Percentiles rank a stretch among this genome's conserved stretches.
Evolutionary conservation across 768 basidiomycete genomes (phyloP).

Genomic region (Kwoniella sp.): DNA sequence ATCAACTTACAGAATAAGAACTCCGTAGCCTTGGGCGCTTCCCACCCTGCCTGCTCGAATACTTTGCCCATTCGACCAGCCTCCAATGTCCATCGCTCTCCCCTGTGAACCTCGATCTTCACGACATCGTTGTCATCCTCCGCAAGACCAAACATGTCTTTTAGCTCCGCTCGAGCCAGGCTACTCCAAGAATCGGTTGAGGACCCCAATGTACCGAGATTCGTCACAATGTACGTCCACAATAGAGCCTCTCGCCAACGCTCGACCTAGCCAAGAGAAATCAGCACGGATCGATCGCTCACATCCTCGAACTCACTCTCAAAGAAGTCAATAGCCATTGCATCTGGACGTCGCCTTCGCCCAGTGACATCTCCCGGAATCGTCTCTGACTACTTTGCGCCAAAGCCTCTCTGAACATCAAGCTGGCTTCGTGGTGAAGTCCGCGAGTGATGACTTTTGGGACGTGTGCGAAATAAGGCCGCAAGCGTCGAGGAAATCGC

Average conservation of each 20-base stretch:
- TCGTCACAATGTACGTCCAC: conserved; percentile 53
- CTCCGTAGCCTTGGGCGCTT: conserved; percentile 47
- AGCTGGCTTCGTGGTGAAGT: conserved; percentile 50
- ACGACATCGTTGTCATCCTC: conserved; percentile 40
- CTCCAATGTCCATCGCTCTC: conserved; percentile 48
- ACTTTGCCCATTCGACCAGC: conserved; percentile 28
- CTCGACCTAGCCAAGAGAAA: conserved; percentile 34
- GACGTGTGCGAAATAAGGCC: conserved; percentile 53
- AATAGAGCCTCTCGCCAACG: conserved; percentile 54
- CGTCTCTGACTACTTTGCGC: conserved; percentile 36
- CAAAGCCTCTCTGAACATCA: conserved; percentile 50
- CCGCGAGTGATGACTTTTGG: conserved; percentile 52
- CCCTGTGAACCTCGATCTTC: conserved; percentile 41
- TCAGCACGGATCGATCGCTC: conserved; percentile 1
- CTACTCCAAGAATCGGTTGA: conserved; percentile 32
- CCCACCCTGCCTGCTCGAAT: conserved; percentile 49
- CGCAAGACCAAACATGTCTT: conserved; percentile 40
- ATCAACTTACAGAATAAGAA: conserved; percentile 49
- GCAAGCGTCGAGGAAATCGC: conserved; percentile 45
- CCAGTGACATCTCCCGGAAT: conserved; percentile 46
- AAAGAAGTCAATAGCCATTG: conserved; percentile 48
- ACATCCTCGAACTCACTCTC: conserved; percentile 25
- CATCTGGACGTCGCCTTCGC: conserved; percentile 51
- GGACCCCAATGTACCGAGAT: conserved; percentile 35
- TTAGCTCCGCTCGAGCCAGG: conserved; percentile 37